Percentiles rank a stretch among this genome's conserved stretches.
Conservation (phyloP, 768 basidiomycete genomes). For the Leccinum rimulosum region DNA sequence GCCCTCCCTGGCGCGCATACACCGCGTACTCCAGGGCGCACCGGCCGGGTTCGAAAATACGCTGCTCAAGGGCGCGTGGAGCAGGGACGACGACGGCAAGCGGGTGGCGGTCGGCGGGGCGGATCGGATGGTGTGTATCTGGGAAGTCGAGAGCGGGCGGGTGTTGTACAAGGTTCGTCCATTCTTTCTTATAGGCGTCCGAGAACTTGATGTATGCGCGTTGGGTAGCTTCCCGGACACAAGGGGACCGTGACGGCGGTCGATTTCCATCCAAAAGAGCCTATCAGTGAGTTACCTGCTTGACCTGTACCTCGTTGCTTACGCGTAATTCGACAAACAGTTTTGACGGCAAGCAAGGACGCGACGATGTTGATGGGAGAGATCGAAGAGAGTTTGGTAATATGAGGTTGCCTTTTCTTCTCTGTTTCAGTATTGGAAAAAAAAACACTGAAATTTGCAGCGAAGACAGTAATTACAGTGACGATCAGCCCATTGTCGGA, state of each 20-base stretch:
- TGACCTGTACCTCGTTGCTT: conserved; percentile 2
- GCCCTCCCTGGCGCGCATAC: conserved; percentile 74
- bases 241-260: conserved; percentile 95
- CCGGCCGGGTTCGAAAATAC: conserved; percentile 94
- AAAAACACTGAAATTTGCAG: background rate
- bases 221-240: conserved; percentile 85
- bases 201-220: background rate
- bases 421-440: background rate
- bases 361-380: conserved; percentile 91
- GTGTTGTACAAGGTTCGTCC: conserved; percentile 72
- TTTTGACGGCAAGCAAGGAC: conserved; percentile 91
- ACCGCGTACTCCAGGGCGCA: conserved; percentile 76
- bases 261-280: conserved; percentile 95
- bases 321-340: conserved; percentile 36
- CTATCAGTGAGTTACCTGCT: conserved; percentile 64
- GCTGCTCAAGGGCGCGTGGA: conserved; percentile 85
- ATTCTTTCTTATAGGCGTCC: background rate
- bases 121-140: conserved; percentile 81
- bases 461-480: conserved; percentile 1
- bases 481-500: background rate
- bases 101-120: conserved; percentile 88
- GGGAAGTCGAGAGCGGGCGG: conserved; percentile 79
- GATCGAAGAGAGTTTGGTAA: conserved; percentile 62
- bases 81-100: conserved; percentile 75
- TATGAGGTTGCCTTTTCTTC: conserved; percentile 31